A percentile compares a stretch with the other conserved stretches of the same genome.
Conservation (phyloP, 1,284 basidiomycete genomes). For the Rhizoctonia solani region DNA sequence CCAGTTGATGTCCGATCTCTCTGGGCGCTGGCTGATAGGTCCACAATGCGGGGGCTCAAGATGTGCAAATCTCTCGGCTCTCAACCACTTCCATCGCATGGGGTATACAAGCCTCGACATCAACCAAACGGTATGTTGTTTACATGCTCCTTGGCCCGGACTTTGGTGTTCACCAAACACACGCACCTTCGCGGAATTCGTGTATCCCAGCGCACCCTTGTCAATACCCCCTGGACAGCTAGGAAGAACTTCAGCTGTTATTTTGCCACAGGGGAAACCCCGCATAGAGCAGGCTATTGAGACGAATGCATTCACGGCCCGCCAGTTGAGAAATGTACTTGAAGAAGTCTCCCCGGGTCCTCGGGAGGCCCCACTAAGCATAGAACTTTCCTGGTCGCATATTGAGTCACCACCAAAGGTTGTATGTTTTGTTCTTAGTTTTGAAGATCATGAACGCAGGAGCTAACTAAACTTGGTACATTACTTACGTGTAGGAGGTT, state of each 20-base stretch:
- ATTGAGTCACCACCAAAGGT: conserved; percentile 2
- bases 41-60: conserved; percentile 6
- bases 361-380: background rate
- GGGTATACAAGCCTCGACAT: background rate
- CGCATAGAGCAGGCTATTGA: conserved; percentile 19
- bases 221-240: conserved; percentile 20
- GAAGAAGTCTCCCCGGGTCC: background rate
- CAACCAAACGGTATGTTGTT: background rate
- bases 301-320: conserved; percentile 9
- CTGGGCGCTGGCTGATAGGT: conserved; percentile 10
- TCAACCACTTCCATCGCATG: conserved; percentile 22
- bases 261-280: background rate
- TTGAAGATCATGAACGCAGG: background rate
- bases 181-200: conserved; percentile 8
- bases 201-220: conserved; percentile 4
- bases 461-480: conserved; percentile 6
- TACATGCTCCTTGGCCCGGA: background rate
- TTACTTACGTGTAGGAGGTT: background rate
- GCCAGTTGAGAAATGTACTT: conserved; percentile 12
- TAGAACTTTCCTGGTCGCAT: conserved; percentile 5
- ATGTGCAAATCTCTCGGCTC: conserved; percentile 27
- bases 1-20: background rate
- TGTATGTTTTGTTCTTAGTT: background rate
- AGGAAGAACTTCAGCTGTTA: conserved; percentile 7
- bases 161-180: background rate